These are phyloP conservation scores for Starmera quercuum DNA, from an alignment of 805 yeast species.

Conservation along the genomic window DNA sequence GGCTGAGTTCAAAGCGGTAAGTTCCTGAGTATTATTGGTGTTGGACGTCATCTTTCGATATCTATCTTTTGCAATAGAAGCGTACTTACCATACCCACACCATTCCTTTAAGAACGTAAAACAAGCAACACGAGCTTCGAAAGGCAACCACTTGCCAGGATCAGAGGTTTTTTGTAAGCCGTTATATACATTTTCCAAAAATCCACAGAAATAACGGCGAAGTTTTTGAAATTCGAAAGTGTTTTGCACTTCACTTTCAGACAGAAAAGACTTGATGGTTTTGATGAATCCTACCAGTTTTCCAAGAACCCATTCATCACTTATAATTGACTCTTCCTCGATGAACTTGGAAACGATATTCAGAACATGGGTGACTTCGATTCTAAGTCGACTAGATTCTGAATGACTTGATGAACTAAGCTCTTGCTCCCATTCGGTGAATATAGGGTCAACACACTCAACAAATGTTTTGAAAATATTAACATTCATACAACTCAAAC, in stretches of 20 bases:
- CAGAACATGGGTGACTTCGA: slow-evolving; percentile 74
- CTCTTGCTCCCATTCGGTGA: slow-evolving; percentile 50
- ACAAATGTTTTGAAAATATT: slow-evolving; percentile 79
- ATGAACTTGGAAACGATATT: slow-evolving; percentile 61
- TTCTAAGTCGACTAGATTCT: slow-evolving; percentile 42
- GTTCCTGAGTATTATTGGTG: slow-evolving; percentile 26
- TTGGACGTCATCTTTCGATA: slow-evolving; percentile 48
- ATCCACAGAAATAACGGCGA: slow-evolving; percentile 76
- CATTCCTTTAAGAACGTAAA: slow-evolving; percentile 83
- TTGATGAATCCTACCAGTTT: slow-evolving; percentile 57
- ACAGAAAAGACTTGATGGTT: slow-evolving; percentile 52
- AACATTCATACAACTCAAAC: slow-evolving; percentile 82
- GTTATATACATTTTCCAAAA: slow-evolving; percentile 65
- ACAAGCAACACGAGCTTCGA: slow-evolving; percentile 76
- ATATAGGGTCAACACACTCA: slow-evolving; percentile 60
- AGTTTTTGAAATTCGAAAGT: slow-evolving; percentile 68
- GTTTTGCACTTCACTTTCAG: slow-evolving; percentile 48
- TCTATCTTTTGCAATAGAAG: slow-evolving; percentile 54
- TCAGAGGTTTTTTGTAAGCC: slow-evolving; percentile 39
- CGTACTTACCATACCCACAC: slow-evolving; percentile 83
- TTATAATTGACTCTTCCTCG: slow-evolving; percentile 38
- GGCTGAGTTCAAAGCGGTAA: slow-evolving; percentile 55
- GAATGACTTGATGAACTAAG: slow-evolving; percentile 23
- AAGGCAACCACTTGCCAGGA: slow-evolving; percentile 60
- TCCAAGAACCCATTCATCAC: slow-evolving; percentile 63